Evolutionary conservation across 331 rosid genomes (phyloP).

Genomic region (Cucumis variabilis): DNA sequence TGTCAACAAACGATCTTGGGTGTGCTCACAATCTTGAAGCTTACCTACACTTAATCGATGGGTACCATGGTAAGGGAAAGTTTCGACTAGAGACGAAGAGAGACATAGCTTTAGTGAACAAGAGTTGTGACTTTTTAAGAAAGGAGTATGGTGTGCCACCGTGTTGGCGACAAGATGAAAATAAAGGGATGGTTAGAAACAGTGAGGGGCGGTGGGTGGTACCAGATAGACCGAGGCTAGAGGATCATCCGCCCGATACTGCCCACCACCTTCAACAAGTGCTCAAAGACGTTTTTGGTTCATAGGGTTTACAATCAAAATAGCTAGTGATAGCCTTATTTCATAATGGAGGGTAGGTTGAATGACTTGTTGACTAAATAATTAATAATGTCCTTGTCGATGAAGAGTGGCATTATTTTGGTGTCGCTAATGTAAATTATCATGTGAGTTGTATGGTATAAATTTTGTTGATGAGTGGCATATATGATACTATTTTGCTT

Average conservation of each 20-base stretch:
- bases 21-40: constrained; percentile 74
- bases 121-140: constrained; percentile 55
- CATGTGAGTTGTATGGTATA: neutral
- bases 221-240: constrained; percentile 59
- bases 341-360: neutral
- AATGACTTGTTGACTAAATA: neutral
- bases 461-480: neutral
- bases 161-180: constrained; percentile 76
- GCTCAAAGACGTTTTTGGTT: constrained; percentile 3
- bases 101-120: constrained; percentile 73
- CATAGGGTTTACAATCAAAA: neutral
- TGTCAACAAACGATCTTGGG: constrained; percentile 47
- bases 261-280: constrained; percentile 56
- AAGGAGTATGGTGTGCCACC: constrained; percentile 61
- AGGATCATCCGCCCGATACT: constrained; percentile 65
- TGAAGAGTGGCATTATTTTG: neutral
- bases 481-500: neutral
- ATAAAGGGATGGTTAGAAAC: constrained; percentile 68
- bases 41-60: constrained; percentile 63
- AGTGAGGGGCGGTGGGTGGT: constrained; percentile 67
- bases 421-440: neutral
- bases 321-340: neutral
- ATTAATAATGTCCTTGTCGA: neutral
- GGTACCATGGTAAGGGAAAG: constrained; percentile 57
- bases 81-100: constrained; percentile 48